Base-by-base conservation (phyloP, 2,329 filamentous ascomycete genomes). In the Curvularia lunata region DNA sequence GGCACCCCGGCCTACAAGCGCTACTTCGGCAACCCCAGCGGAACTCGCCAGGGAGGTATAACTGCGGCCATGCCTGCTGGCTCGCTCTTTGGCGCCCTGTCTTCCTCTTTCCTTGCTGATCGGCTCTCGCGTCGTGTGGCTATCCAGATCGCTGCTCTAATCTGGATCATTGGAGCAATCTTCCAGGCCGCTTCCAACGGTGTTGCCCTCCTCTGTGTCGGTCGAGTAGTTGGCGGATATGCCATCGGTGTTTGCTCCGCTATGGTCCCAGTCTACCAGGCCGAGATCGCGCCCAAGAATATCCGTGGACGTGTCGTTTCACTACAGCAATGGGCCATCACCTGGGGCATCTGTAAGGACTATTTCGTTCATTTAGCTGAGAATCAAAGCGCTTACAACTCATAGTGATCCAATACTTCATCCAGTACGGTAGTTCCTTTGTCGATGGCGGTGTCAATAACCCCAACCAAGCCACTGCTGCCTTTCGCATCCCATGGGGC, bases 201-300 rank as follows among this genome's bases (percentile, higher is more conserved):
- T 52, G 62, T 79, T 10, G 65, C 71, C 48, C 69, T 77, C 30
- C 72, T 79, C 60, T 83, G 86, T 68, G 71, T 77, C 32, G 74
- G 74, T 34, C 88, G 93, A 76, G 87, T 96, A 62, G 85, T 95
- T 75, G 91, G 91, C 55, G 92, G 93, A 79, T 80, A 96, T 8
- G 91, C 92, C 41, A 91, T 97, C 58, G 93, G 93, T 76, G 90
- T 92, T 73, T 83, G 96, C 46, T 96, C 92, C 0, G 94, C 92
- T 47, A 96, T 97, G 66, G 92, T 97, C 1, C 93, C 93, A 0
- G 90, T 97, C 45, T 97, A 96, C 74, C 92, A 97, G 75, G 94
- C 92, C 43, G 93, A 97, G 75, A 96, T 97, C 18, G 76, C 78
- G 2, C 76, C 76, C 13, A 78, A 77, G 56, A 69, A 76, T 16